Conservation (phyloP, 2,329 filamentous ascomycete genomes). For the Arthrobotrys entomopaga region DNA sequence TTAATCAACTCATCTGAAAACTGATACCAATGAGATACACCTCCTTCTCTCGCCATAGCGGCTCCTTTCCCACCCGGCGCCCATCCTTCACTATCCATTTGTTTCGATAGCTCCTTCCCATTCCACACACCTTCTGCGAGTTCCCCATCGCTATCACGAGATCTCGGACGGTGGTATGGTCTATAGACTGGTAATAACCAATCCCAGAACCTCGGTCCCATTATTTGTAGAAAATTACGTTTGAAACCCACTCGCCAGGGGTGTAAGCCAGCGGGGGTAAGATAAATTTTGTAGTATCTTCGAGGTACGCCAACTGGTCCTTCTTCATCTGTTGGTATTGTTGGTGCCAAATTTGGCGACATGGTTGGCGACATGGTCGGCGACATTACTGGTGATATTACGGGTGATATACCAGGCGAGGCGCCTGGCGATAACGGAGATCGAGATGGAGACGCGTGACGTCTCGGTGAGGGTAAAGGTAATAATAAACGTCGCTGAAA, state of each 20-base stretch:
- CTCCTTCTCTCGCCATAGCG: slow-evolving; percentile 47
- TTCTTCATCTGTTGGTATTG: slow-evolving; percentile 8
- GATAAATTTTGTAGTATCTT: slow-evolving; percentile 52
- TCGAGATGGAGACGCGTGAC: slow-evolving; percentile 28
- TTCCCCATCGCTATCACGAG: slow-evolving; percentile 45
- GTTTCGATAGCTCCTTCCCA: slow-evolving; percentile 40
- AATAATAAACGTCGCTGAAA: slow-evolving; percentile 44
- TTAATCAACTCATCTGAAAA: slow-evolving; percentile 48
- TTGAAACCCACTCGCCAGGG: slow-evolving; percentile 52
- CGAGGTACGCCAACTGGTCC: slow-evolving; percentile 13
- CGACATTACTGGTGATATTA: slow-evolving; percentile 7
- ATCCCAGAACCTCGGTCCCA: slow-evolving; percentile 51
- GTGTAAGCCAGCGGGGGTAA: slow-evolving; percentile 40
- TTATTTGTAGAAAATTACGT: slow-evolving; percentile 48
- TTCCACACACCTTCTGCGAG: slow-evolving; percentile 39
- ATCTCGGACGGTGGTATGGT: slow-evolving; percentile 42
- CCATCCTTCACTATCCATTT: slow-evolving; percentile 45
- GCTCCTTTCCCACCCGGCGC: slow-evolving; percentile 29
- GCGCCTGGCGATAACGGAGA: slow-evolving; percentile 17
- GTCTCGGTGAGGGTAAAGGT: slow-evolving; percentile 30
- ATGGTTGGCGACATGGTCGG: slow-evolving; percentile 12
- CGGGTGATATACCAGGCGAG: slow-evolving; percentile 16
- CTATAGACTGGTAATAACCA: slow-evolving; percentile 44
- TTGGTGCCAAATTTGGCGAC: slow-evolving; percentile 1
- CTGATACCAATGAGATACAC: slow-evolving; percentile 44